phyloP scores from a whole-genome alignment of 768 basidiomycete genomes.

The Leccinum arenicola region DNA sequence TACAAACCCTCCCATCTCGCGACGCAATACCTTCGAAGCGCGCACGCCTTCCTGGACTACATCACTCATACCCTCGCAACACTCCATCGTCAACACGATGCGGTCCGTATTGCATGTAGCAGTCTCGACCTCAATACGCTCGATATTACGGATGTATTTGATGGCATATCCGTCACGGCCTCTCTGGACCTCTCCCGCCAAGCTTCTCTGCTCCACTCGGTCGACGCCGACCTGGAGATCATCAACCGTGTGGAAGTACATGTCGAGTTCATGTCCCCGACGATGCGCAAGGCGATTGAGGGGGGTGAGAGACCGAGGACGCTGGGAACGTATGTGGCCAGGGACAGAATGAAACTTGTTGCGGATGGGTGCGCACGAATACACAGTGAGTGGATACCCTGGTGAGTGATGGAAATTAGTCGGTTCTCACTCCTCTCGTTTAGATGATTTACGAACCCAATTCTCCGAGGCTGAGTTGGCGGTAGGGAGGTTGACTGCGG shows the following conservation, averaged over 20 bases:
- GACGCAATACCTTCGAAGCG: slow-evolving; percentile 60
- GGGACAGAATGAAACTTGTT: slow-evolving; percentile 76
- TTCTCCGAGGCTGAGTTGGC: slow-evolving; percentile 54
- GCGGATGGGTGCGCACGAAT: slow-evolving; percentile 66
- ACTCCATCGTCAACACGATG: slow-evolving; percentile 64
- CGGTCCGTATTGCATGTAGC: slow-evolving; percentile 68
- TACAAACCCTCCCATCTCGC: slow-evolving; percentile 66
- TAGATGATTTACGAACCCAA: slow-evolving; percentile 58
- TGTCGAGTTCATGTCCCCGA: slow-evolving; percentile 68
- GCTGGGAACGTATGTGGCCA: slow-evolving; percentile 78
- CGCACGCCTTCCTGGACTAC: slow-evolving; percentile 63
- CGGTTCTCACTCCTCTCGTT: background rate
- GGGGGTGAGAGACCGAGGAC: slow-evolving; percentile 65
- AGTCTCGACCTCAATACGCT: slow-evolving; percentile 73
- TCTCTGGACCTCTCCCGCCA: slow-evolving; percentile 67
- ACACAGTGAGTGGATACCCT: slow-evolving; percentile 49
- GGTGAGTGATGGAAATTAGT: background rate
- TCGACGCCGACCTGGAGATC: slow-evolving; percentile 72
- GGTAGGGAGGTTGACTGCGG: slow-evolving; percentile 52
- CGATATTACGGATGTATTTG: slow-evolving; percentile 67
- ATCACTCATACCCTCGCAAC: slow-evolving; percentile 50
- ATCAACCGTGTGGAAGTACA: slow-evolving; percentile 67
- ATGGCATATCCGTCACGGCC: slow-evolving; percentile 53
- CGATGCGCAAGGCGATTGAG: slow-evolving; percentile 68
- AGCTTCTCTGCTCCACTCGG: slow-evolving; percentile 53